A percentile compares a stretch with the other conserved stretches of the same genome.
These are phyloP conservation scores for Penicillium malachiteum DNA, from an alignment of 495 filamentous ascomycete species.

Conservation along the genomic window DNA sequence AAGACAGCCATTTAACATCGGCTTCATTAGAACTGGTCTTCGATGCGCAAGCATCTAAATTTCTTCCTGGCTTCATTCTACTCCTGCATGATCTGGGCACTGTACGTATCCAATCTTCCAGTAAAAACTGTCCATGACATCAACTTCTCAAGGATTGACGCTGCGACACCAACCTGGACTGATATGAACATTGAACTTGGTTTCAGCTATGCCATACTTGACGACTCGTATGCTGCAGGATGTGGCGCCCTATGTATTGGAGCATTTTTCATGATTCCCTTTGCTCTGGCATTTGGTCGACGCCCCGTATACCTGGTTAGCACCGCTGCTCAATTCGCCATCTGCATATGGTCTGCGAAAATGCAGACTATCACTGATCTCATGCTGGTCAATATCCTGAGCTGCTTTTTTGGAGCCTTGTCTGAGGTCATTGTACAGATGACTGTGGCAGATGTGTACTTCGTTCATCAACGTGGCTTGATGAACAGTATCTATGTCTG, in stretches of 20 bases:
- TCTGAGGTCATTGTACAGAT: conserved; percentile 45
- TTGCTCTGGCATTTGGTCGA: conserved; percentile 43
- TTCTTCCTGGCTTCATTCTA: conserved; percentile 22
- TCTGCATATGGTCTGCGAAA: conserved; percentile 38
- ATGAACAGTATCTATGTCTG: conserved; percentile 43
- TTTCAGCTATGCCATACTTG: conserved; percentile 36
- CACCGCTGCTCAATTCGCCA: conserved; percentile 29
- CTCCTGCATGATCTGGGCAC: conserved; percentile 18
- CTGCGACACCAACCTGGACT: conserved; percentile 38
- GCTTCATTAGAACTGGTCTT: conserved; percentile 5
- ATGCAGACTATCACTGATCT: conserved; percentile 36
- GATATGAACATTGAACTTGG: conserved; percentile 36
- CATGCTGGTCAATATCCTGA: conserved; percentile 34
- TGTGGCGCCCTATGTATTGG: conserved; percentile 38
- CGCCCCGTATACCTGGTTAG: conserved; percentile 46
- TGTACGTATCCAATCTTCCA: conserved; percentile 8
- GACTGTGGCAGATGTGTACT: conserved; percentile 49
- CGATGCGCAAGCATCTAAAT: conserved; percentile 22
- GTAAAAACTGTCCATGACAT: neutral
- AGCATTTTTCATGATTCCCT: conserved; percentile 42
- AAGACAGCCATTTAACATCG: neutral
- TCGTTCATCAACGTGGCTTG: conserved; percentile 44
- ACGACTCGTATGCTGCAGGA: conserved; percentile 40
- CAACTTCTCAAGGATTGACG: conserved; percentile 23
- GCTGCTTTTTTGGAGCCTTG: conserved; percentile 36